Evolutionary conservation across 2,329 filamentous ascomycete species (phyloP), one percentile per base, ranked within the genome.

Genomic region (Fusarium sororula): DNA sequence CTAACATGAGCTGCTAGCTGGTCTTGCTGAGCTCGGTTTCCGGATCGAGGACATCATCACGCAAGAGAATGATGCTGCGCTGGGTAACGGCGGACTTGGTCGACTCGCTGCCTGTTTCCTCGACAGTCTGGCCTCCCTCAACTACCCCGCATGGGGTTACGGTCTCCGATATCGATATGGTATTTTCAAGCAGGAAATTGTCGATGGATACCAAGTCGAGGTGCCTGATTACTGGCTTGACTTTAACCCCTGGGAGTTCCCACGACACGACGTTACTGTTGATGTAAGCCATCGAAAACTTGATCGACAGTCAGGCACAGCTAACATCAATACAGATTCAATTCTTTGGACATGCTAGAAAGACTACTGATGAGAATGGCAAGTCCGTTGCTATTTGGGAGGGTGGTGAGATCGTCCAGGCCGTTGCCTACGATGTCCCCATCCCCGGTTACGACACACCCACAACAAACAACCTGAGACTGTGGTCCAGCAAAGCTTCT

Each of bases 111-210:
- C 96, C 44, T 99, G 96, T 85, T 98, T 98, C 87, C 90, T 99
- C 73, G 96, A 99, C 86, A 98, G 95, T 78, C 86, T 99, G 80
- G 96, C 96, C 30, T 96, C 95, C 17, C 88, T 99, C 78, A 97
- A 98, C 86, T 98, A 93, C 82, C 94, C 96, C 15, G 96, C 96
- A 26, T 99, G 96, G 96, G 96, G 96, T 41, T 99, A 99, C 79
- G 96, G 96, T 63, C 86, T 99, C 76, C 91, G 96, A 80, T 99
- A 99, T 86, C 89, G 95, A 82, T 98, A 98, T 82, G 94, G 94
- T 81, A 99, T 99, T 82, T 99, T 99, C 91, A 98, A 98, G 87
- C 96, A 99, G 86, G 96, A 98, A 86, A 98, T 99, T 78, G 92
- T 98, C 68, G 93, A 98, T 80, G 96, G 96, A 66, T 99, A 98